These are phyloP conservation scores for Darksidea phi DNA, from an alignment of 495 filamentous ascomycete genomes.

Conservation along the genomic window DNA sequence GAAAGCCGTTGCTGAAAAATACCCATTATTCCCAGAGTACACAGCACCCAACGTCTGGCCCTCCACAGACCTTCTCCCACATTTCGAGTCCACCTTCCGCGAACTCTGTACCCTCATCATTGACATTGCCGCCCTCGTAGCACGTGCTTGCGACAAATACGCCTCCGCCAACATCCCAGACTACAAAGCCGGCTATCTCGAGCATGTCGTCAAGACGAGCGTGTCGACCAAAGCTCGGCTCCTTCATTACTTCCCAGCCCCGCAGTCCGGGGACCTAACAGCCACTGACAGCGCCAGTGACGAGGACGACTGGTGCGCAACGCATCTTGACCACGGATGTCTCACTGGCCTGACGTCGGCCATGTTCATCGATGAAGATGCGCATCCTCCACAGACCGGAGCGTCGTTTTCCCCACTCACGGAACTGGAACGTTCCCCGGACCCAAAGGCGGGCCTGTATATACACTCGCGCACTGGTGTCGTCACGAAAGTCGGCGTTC, in stretches of 20 bases:
- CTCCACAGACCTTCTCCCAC: conserved; percentile 58
- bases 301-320: conserved; percentile 92
- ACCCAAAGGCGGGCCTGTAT: conserved; percentile 82
- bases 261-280: conserved; percentile 33
- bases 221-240: conserved; percentile 88
- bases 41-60: conserved; percentile 86
- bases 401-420: conserved; percentile 51
- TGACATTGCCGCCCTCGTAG: conserved; percentile 83
- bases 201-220: conserved; percentile 79
- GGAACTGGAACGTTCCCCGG: conserved; percentile 71
- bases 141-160: conserved; percentile 81
- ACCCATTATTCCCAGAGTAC: conserved; percentile 58
- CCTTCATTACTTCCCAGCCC: conserved; percentile 85
- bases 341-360: conserved; percentile 90
- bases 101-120: conserved; percentile 81
- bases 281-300: conserved; percentile 10
- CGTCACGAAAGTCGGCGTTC: conserved; percentile 84
- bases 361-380: conserved; percentile 87
- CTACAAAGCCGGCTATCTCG: conserved; percentile 76
- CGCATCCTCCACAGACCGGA: conserved; percentile 45
- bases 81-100: conserved; percentile 70
- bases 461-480: conserved; percentile 79
- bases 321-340: conserved; percentile 90
- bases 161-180: conserved; percentile 71
- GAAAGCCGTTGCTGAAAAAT: conserved; percentile 38